phyloP scores from a whole-genome alignment of 2,329 filamentous ascomycete genomes.

The Phyllosticta citribraziliensis region DNA sequence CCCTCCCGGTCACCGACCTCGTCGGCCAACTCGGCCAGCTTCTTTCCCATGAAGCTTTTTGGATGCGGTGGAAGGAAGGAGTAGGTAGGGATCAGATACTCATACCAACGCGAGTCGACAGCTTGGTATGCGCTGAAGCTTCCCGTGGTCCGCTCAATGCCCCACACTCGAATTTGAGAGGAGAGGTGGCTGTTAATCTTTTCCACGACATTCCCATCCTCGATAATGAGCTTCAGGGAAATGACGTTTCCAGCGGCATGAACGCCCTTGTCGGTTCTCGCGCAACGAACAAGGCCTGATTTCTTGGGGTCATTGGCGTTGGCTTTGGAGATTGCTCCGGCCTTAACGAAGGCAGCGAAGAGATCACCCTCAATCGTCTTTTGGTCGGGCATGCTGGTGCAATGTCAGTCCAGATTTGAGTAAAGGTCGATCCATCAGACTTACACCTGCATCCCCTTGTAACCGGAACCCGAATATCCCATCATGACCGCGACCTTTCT shows the following conservation, averaged over 20 bases:
- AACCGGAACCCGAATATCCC: constrained; percentile 91
- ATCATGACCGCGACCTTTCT: constrained; percentile 93
- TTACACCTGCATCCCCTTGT: constrained; percentile 89
- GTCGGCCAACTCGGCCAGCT: constrained; percentile 67
- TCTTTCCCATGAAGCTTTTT: constrained; percentile 72
- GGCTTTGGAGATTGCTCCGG: constrained; percentile 89
- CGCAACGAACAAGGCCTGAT: constrained; percentile 85
- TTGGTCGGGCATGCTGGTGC: constrained; percentile 24
- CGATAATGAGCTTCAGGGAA: constrained; percentile 89
- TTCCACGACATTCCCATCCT: constrained; percentile 75
- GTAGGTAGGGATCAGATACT: constrained; percentile 92
- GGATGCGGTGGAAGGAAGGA: constrained; percentile 88
- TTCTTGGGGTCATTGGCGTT: constrained; percentile 97
- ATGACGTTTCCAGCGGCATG: constrained; percentile 94
- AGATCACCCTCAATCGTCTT: constrained; percentile 95
- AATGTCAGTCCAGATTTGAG: not conserved
- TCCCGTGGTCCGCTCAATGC: constrained; percentile 78
- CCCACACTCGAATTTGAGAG: constrained; percentile 90
- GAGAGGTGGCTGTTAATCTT: constrained; percentile 84
- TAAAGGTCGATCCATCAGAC: constrained; percentile 6
- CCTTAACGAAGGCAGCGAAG: constrained; percentile 82
- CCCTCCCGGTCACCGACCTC: constrained; percentile 62
- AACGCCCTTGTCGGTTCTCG: constrained; percentile 93
- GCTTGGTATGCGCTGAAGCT: constrained; percentile 90
- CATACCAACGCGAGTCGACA: constrained; percentile 93